Conservation (phyloP, 2,329 filamentous ascomycete genomes). For the Colletotrichum lini region DNA sequence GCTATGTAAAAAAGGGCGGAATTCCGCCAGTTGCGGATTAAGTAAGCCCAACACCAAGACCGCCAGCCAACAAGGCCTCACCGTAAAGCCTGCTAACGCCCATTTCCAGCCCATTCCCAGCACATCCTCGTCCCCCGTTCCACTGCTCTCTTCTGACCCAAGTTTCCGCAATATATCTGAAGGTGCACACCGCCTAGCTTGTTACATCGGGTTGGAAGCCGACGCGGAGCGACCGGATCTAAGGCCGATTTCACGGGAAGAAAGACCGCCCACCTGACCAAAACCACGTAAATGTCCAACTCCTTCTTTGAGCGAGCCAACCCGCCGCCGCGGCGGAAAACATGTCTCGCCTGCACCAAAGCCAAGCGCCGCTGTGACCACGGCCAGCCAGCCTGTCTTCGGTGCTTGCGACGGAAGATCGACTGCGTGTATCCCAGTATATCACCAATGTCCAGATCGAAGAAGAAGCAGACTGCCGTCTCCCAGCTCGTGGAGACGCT, state of each 20-base stretch:
- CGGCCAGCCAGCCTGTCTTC: constrained; percentile 64
- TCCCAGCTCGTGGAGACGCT: background rate
- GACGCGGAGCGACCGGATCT: background rate
- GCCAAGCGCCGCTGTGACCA: constrained; percentile 72
- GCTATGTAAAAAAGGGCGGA: constrained; percentile 33
- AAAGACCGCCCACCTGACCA: constrained; percentile 12
- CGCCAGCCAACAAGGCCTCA: background rate
- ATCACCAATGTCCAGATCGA: background rate
- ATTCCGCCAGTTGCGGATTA: constrained; percentile 30
- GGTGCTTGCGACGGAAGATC: constrained; percentile 65
- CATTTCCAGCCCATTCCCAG: background rate
- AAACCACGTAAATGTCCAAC: constrained; percentile 28
- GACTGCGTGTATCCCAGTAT: constrained; percentile 61
- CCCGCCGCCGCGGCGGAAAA: constrained; percentile 66
- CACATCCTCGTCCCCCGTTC: background rate
- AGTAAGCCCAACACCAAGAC: constrained; percentile 12
- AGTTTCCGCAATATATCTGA: background rate
- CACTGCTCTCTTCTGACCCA: background rate
- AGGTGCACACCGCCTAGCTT: background rate
- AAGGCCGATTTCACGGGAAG: background rate
- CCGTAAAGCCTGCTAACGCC: background rate
- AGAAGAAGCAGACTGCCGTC: background rate
- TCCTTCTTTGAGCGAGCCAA: constrained; percentile 55
- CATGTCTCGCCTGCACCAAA: constrained; percentile 69
- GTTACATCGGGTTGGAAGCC: background rate